Evolutionary conservation across 1,284 basidiomycete genomes (phyloP).

Genomic region (Vanrija pseudolonga): DNA sequence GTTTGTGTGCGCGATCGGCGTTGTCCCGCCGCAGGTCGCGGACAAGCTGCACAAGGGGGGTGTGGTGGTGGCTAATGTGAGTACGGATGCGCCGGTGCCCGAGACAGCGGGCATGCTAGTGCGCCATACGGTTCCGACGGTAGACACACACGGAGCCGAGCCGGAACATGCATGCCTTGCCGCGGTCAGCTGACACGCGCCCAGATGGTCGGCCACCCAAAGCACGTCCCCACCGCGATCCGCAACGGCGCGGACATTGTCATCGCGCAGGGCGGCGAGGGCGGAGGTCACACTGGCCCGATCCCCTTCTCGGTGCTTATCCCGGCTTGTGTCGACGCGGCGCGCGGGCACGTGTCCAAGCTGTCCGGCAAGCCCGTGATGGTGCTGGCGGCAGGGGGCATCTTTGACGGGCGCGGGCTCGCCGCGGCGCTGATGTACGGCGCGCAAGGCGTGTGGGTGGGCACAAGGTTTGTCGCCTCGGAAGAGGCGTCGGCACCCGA

Average conservation of each 20-base stretch:
- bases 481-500: slow-evolving; percentile 65
- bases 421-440: slow-evolving; percentile 81
- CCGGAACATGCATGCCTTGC: no score
- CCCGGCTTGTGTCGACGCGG: slow-evolving; percentile 73
- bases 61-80: slow-evolving; percentile 74
- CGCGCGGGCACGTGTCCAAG: slow-evolving; percentile 67
- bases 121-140: no score
- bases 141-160: no score
- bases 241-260: slow-evolving; percentile 78
- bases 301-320: slow-evolving; percentile 42
- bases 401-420: slow-evolving; percentile 78
- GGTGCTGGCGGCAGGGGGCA: slow-evolving; percentile 79
- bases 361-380: slow-evolving; percentile 68
- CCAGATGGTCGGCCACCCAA: slow-evolving; percentile 83
- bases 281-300: slow-evolving; percentile 61
- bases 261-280: slow-evolving; percentile 82
- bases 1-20: slow-evolving; percentile 76
- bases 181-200: slow-evolving; percentile 2
- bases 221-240: slow-evolving; percentile 76
- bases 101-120: no score
- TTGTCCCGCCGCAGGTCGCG: slow-evolving; percentile 72
- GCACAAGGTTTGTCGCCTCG: slow-evolving; percentile 78
- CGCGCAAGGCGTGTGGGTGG: slow-evolving; percentile 82
- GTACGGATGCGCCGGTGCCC: no score
- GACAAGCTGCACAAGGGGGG: slow-evolving; percentile 74